Evolutionary conservation across 2,329 filamentous ascomycete species (phyloP).

Genomic region (Ustilaginoidea virens): DNA sequence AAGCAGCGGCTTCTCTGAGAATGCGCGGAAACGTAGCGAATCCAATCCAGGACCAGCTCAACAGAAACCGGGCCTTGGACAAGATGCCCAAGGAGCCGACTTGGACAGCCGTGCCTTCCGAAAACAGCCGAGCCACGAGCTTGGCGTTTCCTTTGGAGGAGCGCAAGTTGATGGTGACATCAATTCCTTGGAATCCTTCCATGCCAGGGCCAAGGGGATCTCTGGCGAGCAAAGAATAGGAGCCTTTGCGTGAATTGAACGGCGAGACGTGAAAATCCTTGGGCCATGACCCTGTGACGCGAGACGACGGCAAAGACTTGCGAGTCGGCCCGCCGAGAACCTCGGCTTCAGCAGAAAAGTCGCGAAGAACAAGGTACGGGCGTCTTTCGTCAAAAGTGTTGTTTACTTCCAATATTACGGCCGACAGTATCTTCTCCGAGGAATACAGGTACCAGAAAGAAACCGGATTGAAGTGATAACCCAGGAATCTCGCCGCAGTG

Average conservation of each 20-base stretch:
- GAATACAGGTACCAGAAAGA: conserved; percentile 72
- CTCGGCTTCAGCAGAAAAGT: conserved; percentile 11
- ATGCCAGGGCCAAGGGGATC: conserved; percentile 27
- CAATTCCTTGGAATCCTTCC: conserved; percentile 26
- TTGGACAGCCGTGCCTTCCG: conserved; percentile 32
- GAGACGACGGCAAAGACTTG: conserved; percentile 1
- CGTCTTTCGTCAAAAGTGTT: conserved; percentile 62
- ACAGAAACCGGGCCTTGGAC: conserved; percentile 31
- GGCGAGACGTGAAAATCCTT: conserved; percentile 69
- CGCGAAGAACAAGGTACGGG: conserved; percentile 14
- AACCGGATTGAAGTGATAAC: conserved; percentile 60
- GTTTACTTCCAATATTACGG: conserved; percentile 59
- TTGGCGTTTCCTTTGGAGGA: conserved; percentile 47
- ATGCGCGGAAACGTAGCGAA: conserved; percentile 52
- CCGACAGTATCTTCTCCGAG: conserved; percentile 35
- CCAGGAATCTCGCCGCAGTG: conserved; percentile 53
- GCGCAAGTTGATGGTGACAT: conserved; percentile 43
- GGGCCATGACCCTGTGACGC: conserved; percentile 36
- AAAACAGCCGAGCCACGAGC: conserved; percentile 44
- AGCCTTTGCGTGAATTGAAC: conserved; percentile 49
- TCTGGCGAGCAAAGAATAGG: conserved; percentile 32
- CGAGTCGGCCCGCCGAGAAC: conserved; percentile 2
- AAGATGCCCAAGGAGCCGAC: conserved; percentile 26
- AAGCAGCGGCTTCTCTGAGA: conserved; percentile 38
- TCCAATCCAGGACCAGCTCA: conserved; percentile 51